A percentile compares a stretch with the other conserved stretches of the same genome.
phyloP scores from a whole-genome alignment of 257 asterid genomes.

The Solanum sitiens region DNA sequence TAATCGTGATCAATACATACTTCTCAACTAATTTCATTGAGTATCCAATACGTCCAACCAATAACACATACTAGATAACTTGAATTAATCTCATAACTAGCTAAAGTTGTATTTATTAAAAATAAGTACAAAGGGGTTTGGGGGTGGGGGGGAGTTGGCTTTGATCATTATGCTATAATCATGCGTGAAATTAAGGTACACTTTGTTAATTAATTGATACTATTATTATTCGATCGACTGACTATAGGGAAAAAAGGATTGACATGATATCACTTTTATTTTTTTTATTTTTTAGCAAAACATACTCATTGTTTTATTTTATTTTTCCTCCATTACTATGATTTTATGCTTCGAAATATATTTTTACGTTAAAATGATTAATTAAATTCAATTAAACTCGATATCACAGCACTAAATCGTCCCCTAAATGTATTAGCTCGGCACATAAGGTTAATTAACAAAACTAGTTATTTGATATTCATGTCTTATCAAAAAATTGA shows the following conservation, averaged over 20 bases:
- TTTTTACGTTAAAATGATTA: background rate
- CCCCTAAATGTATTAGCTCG: background rate
- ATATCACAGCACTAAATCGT: background rate
- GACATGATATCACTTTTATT: conserved; percentile 8
- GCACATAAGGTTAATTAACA: background rate
- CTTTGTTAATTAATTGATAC: too few relatives aligned
- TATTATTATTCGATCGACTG: too few relatives aligned
- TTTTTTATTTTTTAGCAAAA: background rate
- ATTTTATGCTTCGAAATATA: background rate
- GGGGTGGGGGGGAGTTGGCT: too few relatives aligned
- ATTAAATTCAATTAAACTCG: background rate
- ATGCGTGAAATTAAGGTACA: too few relatives aligned
- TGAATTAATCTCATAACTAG: too few relatives aligned
- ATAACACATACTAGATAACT: too few relatives aligned
- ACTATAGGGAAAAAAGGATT: background rate
- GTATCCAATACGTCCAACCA: too few relatives aligned
- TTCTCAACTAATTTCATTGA: too few relatives aligned
- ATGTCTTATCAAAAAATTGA: background rate
- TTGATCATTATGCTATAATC: too few relatives aligned
- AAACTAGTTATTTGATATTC: background rate
- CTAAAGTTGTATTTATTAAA: too few relatives aligned
- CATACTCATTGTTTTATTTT: background rate
- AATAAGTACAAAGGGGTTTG: too few relatives aligned
- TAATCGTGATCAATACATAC: too few relatives aligned
- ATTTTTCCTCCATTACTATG: background rate